Base-by-base conservation (phyloP, 352 stramenopile genomes). In the Pythium inflatum region DNA sequence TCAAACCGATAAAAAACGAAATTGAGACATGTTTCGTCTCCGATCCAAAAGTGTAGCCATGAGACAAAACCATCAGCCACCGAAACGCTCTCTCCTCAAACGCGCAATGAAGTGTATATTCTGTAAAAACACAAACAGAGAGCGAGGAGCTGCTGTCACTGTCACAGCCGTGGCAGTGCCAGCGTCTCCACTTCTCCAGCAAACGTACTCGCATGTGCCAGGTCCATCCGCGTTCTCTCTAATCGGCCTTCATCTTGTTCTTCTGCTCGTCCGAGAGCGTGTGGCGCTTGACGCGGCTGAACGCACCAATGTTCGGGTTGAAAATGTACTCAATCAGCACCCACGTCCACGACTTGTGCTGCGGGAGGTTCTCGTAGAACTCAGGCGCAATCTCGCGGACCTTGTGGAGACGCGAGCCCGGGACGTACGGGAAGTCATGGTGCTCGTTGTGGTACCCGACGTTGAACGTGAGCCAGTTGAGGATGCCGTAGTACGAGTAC, bases 381-480 rank as follows among this genome's bases (percentile, higher is more conserved):
- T 99, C 96, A 1, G 92, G 85, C 0, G 96, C 94, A 49, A 98
- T 93, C 20, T 74, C 82, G 13, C 89, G 83, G 41, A 99, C 84
- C 62, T 96, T 69, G 18, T 97, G 96, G 46, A 99, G 83, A 36
- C 89, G 89, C 58, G 88, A 93, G 54, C 94, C 91, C 13, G 93
- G 80, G 12, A 99, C 84, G 63, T 92, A 94, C 31, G 96, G 94
- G 76, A 99, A 99, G 79, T 99, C 97, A 75, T 99, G 97, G 81
- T 99, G 97, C 79, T 99, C 96, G 77, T 99, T 99, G 83, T 99
- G 97, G 73, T 98, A 97, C 24, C 97, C 97, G 24, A 99, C 97
- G 79, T 99, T 99, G 74, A 98, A 99, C 48, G 94, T 97, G 50
- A 99, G 76, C 64, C 84, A 93, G 83, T 99, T 99, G 34, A 99